These are phyloP conservation scores for Asparagopsis taxiformis DNA, from an alignment of 31 red algal genomes.

Conservation along the genomic window DNA sequence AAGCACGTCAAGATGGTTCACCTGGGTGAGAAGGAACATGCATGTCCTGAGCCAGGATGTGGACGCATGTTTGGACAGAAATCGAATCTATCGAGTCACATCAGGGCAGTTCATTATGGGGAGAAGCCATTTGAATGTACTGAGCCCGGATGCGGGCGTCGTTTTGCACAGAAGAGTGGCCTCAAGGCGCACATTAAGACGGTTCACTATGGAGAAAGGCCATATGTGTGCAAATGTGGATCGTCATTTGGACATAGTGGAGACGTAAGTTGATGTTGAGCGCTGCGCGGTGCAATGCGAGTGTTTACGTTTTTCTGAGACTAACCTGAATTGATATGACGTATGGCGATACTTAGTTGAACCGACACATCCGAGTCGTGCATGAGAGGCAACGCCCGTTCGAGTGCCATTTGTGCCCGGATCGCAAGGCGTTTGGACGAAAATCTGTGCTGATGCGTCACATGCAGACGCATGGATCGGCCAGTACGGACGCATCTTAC, in stretches of 20 bases:
- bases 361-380: constrained; percentile 72
- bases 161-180: constrained; percentile 70
- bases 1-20: constrained; percentile 89
- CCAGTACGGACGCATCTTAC: neutral
- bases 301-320: too few species aligned
- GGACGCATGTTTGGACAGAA: constrained; percentile 76
- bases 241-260: constrained; percentile 71
- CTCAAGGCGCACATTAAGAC: constrained; percentile 82
- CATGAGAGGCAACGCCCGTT: constrained; percentile 77
- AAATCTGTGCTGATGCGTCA: constrained; percentile 60
- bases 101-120: constrained; percentile 57
- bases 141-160: constrained; percentile 45
- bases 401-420: constrained; percentile 58
- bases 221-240: constrained; percentile 61
- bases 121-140: constrained; percentile 70
- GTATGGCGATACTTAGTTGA: too few species aligned
- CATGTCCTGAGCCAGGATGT: constrained; percentile 57
- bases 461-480: constrained; percentile 53
- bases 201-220: constrained; percentile 58
- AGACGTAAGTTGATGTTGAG: constrained; percentile 48
- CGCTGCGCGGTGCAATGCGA: too few species aligned
- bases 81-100: constrained; percentile 65
- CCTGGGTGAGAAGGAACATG: constrained; percentile 58
- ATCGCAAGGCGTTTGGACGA: constrained; percentile 48
- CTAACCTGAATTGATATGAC: too few species aligned